These are phyloP conservation scores for Hygrophoropsis aurantiaca DNA, from an alignment of 768 basidiomycete species.

Conservation along the genomic window DNA sequence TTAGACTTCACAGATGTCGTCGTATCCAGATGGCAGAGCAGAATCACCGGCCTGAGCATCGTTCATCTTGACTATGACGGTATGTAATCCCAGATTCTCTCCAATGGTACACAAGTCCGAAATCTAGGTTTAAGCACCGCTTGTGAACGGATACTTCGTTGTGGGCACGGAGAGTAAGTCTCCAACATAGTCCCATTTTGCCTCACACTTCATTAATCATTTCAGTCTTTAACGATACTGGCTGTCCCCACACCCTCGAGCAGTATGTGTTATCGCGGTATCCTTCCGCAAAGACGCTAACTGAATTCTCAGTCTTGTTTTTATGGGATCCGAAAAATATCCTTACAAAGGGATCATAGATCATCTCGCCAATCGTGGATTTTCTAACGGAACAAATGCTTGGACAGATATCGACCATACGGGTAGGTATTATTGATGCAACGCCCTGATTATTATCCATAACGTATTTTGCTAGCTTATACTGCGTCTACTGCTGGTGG, in stretches of 20 bases:
- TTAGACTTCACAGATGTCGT: slow-evolving; percentile 77
- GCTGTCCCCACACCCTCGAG: slow-evolving; percentile 95
- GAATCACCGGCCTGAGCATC: slow-evolving; percentile 82
- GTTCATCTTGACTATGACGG: slow-evolving; percentile 92
- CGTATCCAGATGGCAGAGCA: slow-evolving; percentile 87
- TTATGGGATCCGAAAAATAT: slow-evolving; percentile 94
- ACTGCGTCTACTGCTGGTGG: slow-evolving; percentile 95
- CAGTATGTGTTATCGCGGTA: slow-evolving; percentile 55
- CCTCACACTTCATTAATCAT: neutral
- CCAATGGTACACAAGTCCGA: slow-evolving; percentile 7
- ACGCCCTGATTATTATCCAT: neutral
- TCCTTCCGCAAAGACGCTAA: neutral
- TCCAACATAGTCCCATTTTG: slow-evolving; percentile 2
- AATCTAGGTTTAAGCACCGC: slow-evolving; percentile 55
- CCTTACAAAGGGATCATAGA: slow-evolving; percentile 97
- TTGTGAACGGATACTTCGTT: slow-evolving; percentile 90
- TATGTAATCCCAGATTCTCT: slow-evolving; percentile 27
- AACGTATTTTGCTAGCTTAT: slow-evolving; percentile 51
- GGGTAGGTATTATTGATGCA: slow-evolving; percentile 11
- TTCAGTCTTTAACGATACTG: slow-evolving; percentile 89
- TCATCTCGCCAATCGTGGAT: slow-evolving; percentile 90
- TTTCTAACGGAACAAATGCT: slow-evolving; percentile 90
- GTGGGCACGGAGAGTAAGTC: slow-evolving; percentile 84
- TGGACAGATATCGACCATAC: slow-evolving; percentile 98
- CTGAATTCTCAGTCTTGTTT: slow-evolving; percentile 61